A percentile compares a stretch with the other conserved stretches of the same genome.
Conservation (phyloP, 257 asterid species). For the Solanum virginianum region DNA sequence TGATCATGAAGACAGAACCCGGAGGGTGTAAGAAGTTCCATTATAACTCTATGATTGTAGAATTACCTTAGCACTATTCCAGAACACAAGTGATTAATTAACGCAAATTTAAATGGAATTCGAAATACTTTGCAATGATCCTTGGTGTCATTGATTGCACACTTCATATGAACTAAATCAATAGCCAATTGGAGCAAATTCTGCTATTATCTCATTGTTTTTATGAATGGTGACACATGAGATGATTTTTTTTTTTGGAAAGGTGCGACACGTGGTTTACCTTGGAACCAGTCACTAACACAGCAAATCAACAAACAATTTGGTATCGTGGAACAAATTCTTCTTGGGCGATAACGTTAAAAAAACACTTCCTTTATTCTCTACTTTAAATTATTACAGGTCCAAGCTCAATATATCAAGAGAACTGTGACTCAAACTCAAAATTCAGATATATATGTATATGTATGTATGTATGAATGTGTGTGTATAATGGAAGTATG, state of each 20-base stretch:
- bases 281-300: neutral
- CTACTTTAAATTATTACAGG: neutral
- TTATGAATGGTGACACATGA: neutral
- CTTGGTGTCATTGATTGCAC: neutral
- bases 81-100: neutral
- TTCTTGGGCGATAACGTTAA: neutral
- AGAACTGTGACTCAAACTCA: neutral
- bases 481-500: no score
- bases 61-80: neutral
- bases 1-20: neutral
- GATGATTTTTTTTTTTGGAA: neutral
- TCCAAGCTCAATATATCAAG: neutral
- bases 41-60: neutral
- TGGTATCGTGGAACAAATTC: neutral
- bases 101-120: neutral
- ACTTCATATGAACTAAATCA: neutral
- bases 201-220: neutral
- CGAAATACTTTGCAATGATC: neutral
- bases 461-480: neutral
- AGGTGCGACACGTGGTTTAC: neutral
- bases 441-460: neutral
- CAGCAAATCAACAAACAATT: neutral
- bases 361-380: neutral
- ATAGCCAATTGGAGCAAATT: neutral
- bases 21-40: neutral